Percentiles rank a stretch among this genome's conserved stretches.
These are phyloP conservation scores for Cyberlindnera mycetangii DNA, from an alignment of 805 yeast species.

Conservation along the genomic window DNA sequence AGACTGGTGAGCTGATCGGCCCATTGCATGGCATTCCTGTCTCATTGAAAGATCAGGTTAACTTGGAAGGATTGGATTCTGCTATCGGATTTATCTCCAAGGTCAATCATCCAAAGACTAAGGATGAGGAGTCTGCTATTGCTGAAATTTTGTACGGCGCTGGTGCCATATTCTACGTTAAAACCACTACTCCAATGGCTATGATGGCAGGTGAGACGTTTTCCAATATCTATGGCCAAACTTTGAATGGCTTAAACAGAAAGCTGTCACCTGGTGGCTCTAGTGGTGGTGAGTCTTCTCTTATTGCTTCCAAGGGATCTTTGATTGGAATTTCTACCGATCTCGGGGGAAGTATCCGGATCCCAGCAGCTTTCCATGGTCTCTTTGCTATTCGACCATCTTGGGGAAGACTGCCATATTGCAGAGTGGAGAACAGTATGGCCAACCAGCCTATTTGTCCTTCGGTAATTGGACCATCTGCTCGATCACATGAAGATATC, in stretches of 20 bases:
- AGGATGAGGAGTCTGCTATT: constrained; percentile 35
- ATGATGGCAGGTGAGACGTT: constrained; percentile 46
- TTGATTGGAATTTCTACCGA: constrained; percentile 54
- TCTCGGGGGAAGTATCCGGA: constrained; percentile 49
- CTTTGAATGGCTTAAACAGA: constrained; percentile 42
- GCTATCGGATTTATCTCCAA: constrained; percentile 46
- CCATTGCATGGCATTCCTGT: constrained; percentile 68
- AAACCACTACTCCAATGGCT: constrained; percentile 51
- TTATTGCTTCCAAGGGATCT: constrained; percentile 41
- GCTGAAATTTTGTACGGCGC: constrained; percentile 37
- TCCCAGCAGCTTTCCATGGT: constrained; percentile 43
- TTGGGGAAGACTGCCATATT: constrained; percentile 38
- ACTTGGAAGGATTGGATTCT: constrained; percentile 45
- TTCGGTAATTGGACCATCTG: constrained; percentile 47
- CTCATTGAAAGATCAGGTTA: constrained; percentile 46
- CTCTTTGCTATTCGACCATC: constrained; percentile 42
- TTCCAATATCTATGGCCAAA: constrained; percentile 43
- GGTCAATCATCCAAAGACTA: constrained; percentile 47
- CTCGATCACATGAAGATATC: constrained; percentile 35
- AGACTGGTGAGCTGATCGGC: constrained; percentile 51
- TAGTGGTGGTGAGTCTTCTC: constrained; percentile 51
- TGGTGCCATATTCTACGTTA: constrained; percentile 54
- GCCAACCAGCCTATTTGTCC: constrained; percentile 19
- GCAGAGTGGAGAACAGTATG: constrained; percentile 24
- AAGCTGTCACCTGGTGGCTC: constrained; percentile 49